Conservation (phyloP, 768 basidiomycete genomes). For the Amylocystis lapponica region DNA sequence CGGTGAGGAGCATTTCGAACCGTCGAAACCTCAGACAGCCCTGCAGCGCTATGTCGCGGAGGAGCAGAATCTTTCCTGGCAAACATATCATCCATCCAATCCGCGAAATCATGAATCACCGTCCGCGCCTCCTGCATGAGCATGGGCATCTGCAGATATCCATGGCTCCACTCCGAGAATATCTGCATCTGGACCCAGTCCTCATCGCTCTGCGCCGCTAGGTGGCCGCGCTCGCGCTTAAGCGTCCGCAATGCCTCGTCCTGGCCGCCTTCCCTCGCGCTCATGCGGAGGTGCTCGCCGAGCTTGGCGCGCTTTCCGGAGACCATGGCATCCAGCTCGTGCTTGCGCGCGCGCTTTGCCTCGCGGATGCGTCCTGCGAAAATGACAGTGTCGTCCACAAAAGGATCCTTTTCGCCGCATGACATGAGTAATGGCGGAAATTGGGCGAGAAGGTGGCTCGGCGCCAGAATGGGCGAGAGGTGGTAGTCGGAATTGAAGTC, state of each 20-base stretch:
- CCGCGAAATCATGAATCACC: conserved; percentile 77
- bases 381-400: conserved; percentile 96
- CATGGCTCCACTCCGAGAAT: conserved; percentile 96
- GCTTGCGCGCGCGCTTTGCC: conserved; percentile 81
- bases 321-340: conserved; percentile 59
- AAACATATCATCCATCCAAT: conserved; percentile 88
- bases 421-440: conserved; percentile 94
- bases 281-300: conserved; percentile 63
- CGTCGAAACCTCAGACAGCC: not conserved
- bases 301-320: conserved; percentile 58
- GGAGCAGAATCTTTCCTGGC: conserved; percentile 6
- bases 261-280: conserved; percentile 25
- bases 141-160: conserved; percentile 91
- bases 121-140: conserved; percentile 78
- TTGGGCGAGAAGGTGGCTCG: conserved; percentile 74
- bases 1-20: not conserved
- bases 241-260: conserved; percentile 31
- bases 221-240: conserved; percentile 53
- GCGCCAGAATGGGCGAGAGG: conserved; percentile 92
- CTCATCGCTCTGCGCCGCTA: conserved; percentile 70
- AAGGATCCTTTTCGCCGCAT: conserved; percentile 90
- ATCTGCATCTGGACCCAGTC: conserved; percentile 95
- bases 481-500: conserved; percentile 95
- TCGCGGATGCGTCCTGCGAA: conserved; percentile 94
- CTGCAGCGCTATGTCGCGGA: not conserved